Percentiles rank a stretch among this genome's conserved stretches.
These are phyloP conservation scores for Akanthomyces lecanii DNA, from an alignment of 2,329 filamentous ascomycete genomes.

Conservation along the genomic window DNA sequence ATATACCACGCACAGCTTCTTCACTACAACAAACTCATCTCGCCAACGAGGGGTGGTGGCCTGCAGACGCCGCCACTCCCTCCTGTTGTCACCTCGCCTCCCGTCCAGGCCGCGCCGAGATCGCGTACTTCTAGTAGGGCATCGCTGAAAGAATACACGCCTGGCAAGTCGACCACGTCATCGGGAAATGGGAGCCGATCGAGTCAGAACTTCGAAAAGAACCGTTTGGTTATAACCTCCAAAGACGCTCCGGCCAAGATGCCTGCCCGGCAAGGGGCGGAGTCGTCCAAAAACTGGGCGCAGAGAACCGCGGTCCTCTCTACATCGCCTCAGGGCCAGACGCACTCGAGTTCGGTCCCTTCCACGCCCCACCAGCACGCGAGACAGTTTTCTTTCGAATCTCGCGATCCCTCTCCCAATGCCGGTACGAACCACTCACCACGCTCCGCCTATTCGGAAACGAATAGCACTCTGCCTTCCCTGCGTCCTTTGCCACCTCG, in stretches of 20 bases:
- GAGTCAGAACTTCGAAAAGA: constrained; percentile 54
- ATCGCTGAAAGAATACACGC: constrained; percentile 49
- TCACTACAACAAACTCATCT: constrained; percentile 63
- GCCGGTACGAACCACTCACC: constrained; percentile 77
- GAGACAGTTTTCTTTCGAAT: constrained; percentile 75
- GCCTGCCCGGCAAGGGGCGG: constrained; percentile 40
- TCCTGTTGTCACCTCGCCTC: constrained; percentile 51
- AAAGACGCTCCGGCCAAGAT: constrained; percentile 52
- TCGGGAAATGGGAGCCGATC: constrained; percentile 64
- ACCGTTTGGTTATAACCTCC: constrained; percentile 57
- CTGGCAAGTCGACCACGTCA: constrained; percentile 44
- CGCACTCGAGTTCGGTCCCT: constrained; percentile 81
- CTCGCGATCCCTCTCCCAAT: constrained; percentile 74
- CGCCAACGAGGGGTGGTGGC: constrained; percentile 52
- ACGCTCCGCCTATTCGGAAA: constrained; percentile 84
- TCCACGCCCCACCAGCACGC: constrained; percentile 90
- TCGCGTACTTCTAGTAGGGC: constrained; percentile 58
- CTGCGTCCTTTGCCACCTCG: constrained; percentile 59
- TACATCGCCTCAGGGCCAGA: constrained; percentile 29
- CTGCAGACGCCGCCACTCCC: constrained; percentile 53
- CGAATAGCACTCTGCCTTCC: constrained; percentile 68
- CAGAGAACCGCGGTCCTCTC: constrained; percentile 28
- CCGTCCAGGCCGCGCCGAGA: constrained; percentile 52
- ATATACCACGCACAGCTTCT: constrained; percentile 59
- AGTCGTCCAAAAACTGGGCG: constrained; percentile 29